Evolutionary conservation across 352 stramenopile genomes (phyloP).

Genomic region (Phytophthora idaei): DNA sequence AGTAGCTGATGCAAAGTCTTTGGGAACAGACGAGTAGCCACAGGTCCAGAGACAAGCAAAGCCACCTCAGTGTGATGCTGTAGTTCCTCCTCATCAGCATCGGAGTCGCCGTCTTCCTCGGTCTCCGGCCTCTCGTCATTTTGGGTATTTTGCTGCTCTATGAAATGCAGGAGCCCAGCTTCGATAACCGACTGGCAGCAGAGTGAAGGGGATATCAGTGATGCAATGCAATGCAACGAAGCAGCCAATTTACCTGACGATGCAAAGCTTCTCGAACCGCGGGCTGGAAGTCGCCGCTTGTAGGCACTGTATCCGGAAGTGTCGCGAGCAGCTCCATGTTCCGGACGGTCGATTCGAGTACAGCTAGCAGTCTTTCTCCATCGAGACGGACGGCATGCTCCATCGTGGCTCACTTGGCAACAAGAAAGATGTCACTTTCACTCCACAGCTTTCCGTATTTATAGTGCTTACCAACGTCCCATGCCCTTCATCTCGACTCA

Average conservation of each 20-base stretch:
- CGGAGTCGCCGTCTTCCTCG: slow-evolving; percentile 16
- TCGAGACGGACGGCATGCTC: slow-evolving; percentile 35
- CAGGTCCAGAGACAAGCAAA: slow-evolving; percentile 13
- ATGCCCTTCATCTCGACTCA: neutral
- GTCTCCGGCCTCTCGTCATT: slow-evolving; percentile 28
- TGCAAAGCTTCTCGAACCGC: slow-evolving; percentile 14
- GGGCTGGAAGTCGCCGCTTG: neutral
- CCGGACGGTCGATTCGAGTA: slow-evolving; percentile 29
- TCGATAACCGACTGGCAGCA: slow-evolving; percentile 28
- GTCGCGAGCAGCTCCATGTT: slow-evolving; percentile 38
- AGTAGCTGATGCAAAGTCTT: slow-evolving; percentile 41
- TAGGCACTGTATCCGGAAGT: slow-evolving; percentile 20
- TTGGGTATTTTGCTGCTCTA: slow-evolving; percentile 17
- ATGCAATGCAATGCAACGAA: neutral
- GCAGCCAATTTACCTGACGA: slow-evolving; percentile 28
- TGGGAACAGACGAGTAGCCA: slow-evolving; percentile 29
- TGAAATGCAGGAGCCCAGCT: slow-evolving; percentile 21
- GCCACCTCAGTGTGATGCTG: slow-evolving; percentile 20
- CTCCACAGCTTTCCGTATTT: slow-evolving; percentile 16
- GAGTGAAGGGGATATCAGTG: neutral
- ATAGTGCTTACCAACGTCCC: slow-evolving; percentile 20
- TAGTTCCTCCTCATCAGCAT: slow-evolving; percentile 11
- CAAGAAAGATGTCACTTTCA: neutral
- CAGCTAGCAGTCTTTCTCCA: slow-evolving; percentile 24
- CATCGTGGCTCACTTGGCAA: slow-evolving; percentile 9